Base-by-base conservation (phyloP, 805 yeast species). In the Starmerella roubikii region DNA sequence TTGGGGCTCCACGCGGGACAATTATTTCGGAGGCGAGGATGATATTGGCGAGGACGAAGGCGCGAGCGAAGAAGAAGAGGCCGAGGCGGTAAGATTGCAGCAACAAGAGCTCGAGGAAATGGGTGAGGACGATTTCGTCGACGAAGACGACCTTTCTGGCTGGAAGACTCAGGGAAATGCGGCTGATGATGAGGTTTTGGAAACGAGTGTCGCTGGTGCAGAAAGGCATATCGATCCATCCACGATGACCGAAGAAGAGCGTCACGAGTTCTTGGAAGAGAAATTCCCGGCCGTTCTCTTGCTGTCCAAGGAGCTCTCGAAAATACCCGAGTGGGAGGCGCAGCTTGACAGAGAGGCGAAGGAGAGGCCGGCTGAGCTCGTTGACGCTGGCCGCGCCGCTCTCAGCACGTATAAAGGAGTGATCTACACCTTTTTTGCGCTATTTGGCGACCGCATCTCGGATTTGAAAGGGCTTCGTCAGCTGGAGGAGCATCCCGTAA, bases 61-160 rank as follows among this genome's bases (percentile, higher is more conserved):
- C 38, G 76, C 74, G 24, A 80, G 83, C 4, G 76, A 73, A 45
- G 76, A 72, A 45, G 76, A 85, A 60, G 91, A 88, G 41, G 76
- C 74, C 50, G 96, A 91, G 60, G 97, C 97, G 0, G 54, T 82
- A 35, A 74, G 84, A 54, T 75, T 83, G 49, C 96, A 86, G 60
- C 80, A 79, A 62, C 69, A 72, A 49, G 85, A 85, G 56, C 60
- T 83, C 42, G 74, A 74, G 48, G 93, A 79, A 32, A 65, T 86
- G 50, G 72, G 72, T 35, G 76, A 81, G 71, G 77, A 65, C 23
- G 86, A 78, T 56, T 78, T 69, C 54, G 60, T 78, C 48, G 93
- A 74, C 34, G 76, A 79, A 70, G 81, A 69, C 21, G 91, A 79
- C 56, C 67, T 73, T 48, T 85, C 74, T 21, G 93, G 80, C 47